phyloP scores from a whole-genome alignment of 2,329 filamentous ascomycete genomes.

The Beauveria sp. region DNA sequence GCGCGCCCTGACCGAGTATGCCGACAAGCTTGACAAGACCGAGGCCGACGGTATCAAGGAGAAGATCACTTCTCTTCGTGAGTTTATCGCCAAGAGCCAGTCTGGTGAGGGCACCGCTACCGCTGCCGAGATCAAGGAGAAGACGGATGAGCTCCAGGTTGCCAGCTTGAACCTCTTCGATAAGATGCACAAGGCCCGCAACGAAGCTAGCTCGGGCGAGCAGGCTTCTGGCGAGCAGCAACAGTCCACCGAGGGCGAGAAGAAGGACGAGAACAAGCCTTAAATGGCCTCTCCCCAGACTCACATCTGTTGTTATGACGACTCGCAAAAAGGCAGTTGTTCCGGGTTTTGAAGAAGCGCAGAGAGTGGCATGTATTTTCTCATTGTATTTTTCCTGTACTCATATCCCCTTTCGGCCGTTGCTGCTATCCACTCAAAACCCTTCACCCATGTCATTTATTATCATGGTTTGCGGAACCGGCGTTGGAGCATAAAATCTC shows the following conservation, averaged over 20 bases:
- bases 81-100: constrained; percentile 91
- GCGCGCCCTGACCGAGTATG: constrained; percentile 94
- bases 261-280: constrained; percentile 68
- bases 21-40: constrained; percentile 92
- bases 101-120: constrained; percentile 80
- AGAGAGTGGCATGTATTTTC: constrained; percentile 27
- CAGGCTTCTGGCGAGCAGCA: constrained; percentile 37
- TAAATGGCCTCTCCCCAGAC: constrained; percentile 32
- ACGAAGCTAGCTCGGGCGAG: constrained; percentile 52
- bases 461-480: constrained; percentile 38
- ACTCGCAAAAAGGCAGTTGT: constrained; percentile 5
- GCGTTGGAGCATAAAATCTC: constrained; percentile 47
- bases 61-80: constrained; percentile 80
- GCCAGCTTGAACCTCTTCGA: constrained; percentile 95
- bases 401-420: constrained; percentile 34
- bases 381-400: constrained; percentile 43
- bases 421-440: constrained; percentile 26
- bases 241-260: constrained; percentile 58
- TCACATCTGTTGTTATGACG: constrained; percentile 20
- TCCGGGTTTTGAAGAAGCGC: constrained; percentile 24
- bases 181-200: constrained; percentile 98
- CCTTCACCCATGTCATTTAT: constrained; percentile 38
- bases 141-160: constrained; percentile 96
- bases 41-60: constrained; percentile 89
- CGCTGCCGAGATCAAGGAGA: constrained; percentile 91